Base-by-base conservation (phyloP, 352 stramenopile species). In the Phytophthora pseudosyringae region DNA sequence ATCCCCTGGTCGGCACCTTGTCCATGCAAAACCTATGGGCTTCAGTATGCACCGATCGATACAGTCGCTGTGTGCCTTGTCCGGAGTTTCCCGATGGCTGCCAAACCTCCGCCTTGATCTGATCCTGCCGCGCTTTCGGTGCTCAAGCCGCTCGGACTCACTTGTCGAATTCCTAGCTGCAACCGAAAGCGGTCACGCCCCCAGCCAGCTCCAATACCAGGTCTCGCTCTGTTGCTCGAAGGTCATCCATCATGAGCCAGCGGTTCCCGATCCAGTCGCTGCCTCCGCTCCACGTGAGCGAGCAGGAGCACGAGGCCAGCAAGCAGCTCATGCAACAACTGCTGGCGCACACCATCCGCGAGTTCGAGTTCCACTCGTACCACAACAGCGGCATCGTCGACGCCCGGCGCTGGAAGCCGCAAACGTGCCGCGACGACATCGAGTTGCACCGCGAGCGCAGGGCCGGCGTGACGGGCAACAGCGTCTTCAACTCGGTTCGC, bases 221-320 rank as follows among this genome's bases (percentile, higher is more conserved):
- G 6, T 54, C n/a, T 40, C 32, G 45, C 26, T 43, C 31, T 36
- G n/a, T 44, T 56, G 7, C 41, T 62, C 29, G 18, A 65, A 58
- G 16, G 60, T 59, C 50, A n/a, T n/a, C 21, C 21, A 21, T 2
- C 21, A 76, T 76, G 68, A 76, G 32, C n/a, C 57, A 61, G 13
- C 53, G 52, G 25, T 88, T 88, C 50, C 79, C 79, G 13, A 77
- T 88, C 21, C 76, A 76, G 35, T 59, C 61, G 35, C 32, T 88
- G 29, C 79, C 79, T 15, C 26, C 11, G n/a, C 56, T 86, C 40
- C 39, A 69, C 3, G 69, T 82, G 49, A 74, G 54, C 36, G 21
- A 58, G 0, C 44, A 65, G 32, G 79, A 88, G 40, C 67, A 74
- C 43, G 8, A 57, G 13, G 66, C 61, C 26, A 75, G 79, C 48